Conservation (phyloP, 2,329 filamentous ascomycete genomes). For the Aspergillus udagawae region DNA sequence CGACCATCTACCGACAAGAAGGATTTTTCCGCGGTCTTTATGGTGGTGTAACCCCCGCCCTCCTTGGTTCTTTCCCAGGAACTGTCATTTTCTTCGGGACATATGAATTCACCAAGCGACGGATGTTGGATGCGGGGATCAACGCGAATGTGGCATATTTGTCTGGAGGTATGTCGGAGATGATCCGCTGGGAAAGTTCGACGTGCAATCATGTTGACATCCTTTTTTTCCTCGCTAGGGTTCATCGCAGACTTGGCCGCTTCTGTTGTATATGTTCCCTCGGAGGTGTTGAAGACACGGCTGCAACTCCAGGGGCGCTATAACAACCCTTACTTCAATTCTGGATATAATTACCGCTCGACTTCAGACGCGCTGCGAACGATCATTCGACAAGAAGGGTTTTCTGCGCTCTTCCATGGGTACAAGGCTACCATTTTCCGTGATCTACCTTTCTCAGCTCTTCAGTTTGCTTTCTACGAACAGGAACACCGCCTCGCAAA, state of each 20-base stretch:
- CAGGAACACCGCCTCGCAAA: conserved; percentile 82
- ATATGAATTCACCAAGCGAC: conserved; percentile 91
- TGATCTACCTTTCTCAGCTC: conserved; percentile 89
- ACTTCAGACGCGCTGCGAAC: conserved; percentile 80
- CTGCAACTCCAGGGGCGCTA: conserved; percentile 90
- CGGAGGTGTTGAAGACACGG: conserved; percentile 96
- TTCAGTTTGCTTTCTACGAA: conserved; percentile 98
- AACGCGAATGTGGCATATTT: conserved; percentile 83
- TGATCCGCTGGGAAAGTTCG: conserved; percentile 7
- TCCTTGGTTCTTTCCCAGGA: conserved; percentile 87
- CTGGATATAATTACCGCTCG: conserved; percentile 91
- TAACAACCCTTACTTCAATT: conserved; percentile 91
- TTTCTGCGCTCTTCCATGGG: conserved; percentile 86
- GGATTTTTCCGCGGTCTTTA: conserved; percentile 83
- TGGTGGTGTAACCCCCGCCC: conserved; percentile 85
- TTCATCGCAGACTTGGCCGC: conserved; percentile 89
- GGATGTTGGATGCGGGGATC: conserved; percentile 79
- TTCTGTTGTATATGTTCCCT: conserved; percentile 90
- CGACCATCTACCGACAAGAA: conserved; percentile 89
- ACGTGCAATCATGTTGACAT: conserved; percentile 3
- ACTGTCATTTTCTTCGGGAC: conserved; percentile 94
- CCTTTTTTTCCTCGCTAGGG: conserved; percentile 49
- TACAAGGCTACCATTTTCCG: conserved; percentile 94
- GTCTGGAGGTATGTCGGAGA: conserved; percentile 60
- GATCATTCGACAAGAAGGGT: conserved; percentile 77